Evolutionary conservation across 108 stramenopile species (phyloP), one percentile per base, ranked within the genome.

Genomic region (Cyclotella baltica): DNA sequence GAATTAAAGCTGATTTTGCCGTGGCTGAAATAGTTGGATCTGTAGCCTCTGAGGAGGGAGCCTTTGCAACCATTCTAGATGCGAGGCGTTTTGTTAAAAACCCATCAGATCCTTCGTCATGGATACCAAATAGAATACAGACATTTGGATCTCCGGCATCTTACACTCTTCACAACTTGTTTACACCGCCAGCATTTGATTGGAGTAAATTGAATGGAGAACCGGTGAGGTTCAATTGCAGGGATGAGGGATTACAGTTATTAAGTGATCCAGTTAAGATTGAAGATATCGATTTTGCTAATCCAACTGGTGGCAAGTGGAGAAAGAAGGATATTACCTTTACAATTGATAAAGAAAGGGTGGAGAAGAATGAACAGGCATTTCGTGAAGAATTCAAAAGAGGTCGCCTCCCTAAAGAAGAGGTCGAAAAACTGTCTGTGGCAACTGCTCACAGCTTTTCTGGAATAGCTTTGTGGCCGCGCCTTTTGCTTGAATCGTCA

Each of bases 391-490:
- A 88, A 40, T 84, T 84, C 29, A 70, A 48, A 10, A 69, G 65
- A 35, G 83, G 73, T 0, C 57, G 75, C 22, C 35, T 78, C 0
- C 53, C 69, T 13, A 65, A 59, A 13, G 55, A 62, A 36, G 73
- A 85, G 15, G 85, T 87, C 8, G 62, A 66, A 0, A 27, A 27
- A 1, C 36, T 86, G 20, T 83, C 88, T 3, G 47, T 33, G 6
- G 58, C 40, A 16, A 73, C 88, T 2, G 79, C 76, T 13, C 72
- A 65, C 23, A 77, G 76, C 56, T 64, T 86, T 23, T 64, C 84
- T 4, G 90, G 90, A 10, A 70, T 91, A 52, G 90, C 90, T 19
- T 43, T 91, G 20, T 91, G 90, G 90, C 90, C 90, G 4, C 67
- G 88, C 10, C 62, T 91, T 37, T 47, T 85, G 10, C 76, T 89